Conservation (phyloP, 2,329 filamentous ascomycete genomes). For the Lachnellula arida region DNA sequence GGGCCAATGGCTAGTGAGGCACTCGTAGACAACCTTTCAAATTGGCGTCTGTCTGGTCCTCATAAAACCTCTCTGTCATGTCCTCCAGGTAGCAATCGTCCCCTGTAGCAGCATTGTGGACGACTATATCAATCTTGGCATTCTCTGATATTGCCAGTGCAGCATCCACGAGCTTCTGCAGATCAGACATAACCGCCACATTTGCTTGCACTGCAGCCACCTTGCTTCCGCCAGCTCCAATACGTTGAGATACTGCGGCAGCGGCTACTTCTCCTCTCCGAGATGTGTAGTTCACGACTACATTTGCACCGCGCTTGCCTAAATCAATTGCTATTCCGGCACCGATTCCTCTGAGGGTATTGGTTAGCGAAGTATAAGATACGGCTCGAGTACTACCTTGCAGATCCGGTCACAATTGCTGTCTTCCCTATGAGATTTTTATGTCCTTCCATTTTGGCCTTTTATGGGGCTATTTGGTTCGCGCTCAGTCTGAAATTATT, state of each 20-base stretch:
- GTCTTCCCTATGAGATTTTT: conserved; percentile 7
- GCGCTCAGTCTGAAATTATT: no score
- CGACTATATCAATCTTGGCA: conserved; percentile 27
- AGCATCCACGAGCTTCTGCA: conserved; percentile 7
- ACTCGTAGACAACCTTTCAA: conserved; percentile 3
- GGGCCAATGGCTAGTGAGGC: background rate
- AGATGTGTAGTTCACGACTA: conserved; percentile 10
- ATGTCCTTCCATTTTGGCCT: background rate
- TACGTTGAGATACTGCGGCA: conserved; percentile 23
- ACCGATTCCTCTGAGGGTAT: conserved; percentile 40
- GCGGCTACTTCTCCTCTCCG: conserved; percentile 31
- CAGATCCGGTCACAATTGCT: conserved; percentile 10
- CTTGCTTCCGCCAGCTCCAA: conserved; percentile 20
- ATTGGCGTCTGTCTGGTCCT: conserved; percentile 52
- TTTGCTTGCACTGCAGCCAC: conserved; percentile 7
- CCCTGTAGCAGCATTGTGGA: conserved; percentile 24
- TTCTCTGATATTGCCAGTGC: conserved; percentile 6
- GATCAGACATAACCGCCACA: conserved; percentile 2
- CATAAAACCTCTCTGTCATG: conserved; percentile 46
- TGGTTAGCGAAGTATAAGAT: background rate
- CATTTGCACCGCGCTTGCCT: conserved; percentile 42
- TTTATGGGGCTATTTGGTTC: background rate
- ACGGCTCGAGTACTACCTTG: background rate
- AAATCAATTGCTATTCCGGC: conserved; percentile 43
- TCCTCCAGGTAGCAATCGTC: conserved; percentile 31